phyloP scores from a whole-genome alignment of 169 alveolate genomes.

The Cryptosporidium bovis region DNA sequence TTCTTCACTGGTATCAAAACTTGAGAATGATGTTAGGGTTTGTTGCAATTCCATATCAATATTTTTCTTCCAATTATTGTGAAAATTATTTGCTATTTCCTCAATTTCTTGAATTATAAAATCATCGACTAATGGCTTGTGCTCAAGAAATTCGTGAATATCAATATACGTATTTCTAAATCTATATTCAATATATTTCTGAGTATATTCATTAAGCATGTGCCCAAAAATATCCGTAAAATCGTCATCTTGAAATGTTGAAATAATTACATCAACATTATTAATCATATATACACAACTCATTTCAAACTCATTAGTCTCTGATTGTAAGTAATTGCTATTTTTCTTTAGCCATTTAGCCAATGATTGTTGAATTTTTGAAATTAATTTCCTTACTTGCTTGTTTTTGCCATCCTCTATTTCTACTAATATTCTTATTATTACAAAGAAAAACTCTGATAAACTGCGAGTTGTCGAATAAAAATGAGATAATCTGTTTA shows the following conservation, averaged over 20 bases:
- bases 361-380: slow-evolving; percentile 9
- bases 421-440: slow-evolving; percentile 7
- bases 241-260: slow-evolving; percentile 13
- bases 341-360: slow-evolving; percentile 36
- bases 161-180: not conserved
- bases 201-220: slow-evolving; percentile 40
- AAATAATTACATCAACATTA: slow-evolving; percentile 32
- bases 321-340: slow-evolving; percentile 5
- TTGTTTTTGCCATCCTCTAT: not conserved
- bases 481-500: slow-evolving; percentile 2
- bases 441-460: slow-evolving; percentile 17
- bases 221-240: slow-evolving; percentile 22
- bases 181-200: slow-evolving; percentile 54
- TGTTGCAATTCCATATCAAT: slow-evolving; percentile 33
- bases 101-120: not conserved
- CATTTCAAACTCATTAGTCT: slow-evolving; percentile 7
- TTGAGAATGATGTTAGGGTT: slow-evolving; percentile 30
- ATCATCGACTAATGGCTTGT: not conserved
- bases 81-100: not conserved
- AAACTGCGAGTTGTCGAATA: slow-evolving; percentile 38
- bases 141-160: not conserved
- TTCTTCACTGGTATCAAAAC: slow-evolving; percentile 56
- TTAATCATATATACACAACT: slow-evolving; percentile 46
- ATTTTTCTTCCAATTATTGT: slow-evolving; percentile 30
- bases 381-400: slow-evolving; percentile 1